Base-by-base conservation (phyloP, 2,329 filamentous ascomycete species). In the Exophiala sp. region DNA sequence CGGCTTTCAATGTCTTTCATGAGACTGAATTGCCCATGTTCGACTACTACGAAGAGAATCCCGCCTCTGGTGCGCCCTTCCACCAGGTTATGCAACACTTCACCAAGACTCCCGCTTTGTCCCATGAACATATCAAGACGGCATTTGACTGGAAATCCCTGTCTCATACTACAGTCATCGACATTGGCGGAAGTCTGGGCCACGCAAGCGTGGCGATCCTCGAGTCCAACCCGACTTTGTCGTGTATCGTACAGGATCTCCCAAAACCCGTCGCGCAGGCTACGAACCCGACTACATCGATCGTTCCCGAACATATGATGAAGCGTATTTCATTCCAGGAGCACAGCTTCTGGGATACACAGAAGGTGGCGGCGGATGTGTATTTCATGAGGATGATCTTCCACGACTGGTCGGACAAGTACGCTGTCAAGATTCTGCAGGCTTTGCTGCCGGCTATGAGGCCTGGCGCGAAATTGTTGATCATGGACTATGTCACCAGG, bases 131-230 rank as follows among this genome's bases (percentile, higher is more conserved):
- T 41, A 40, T 55, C 29, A 43, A 52, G 18, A 9, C 16, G 5
- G 58, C 55, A 1, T 60, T 51, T 44, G 49, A 54, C 41, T 58
- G 58, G 58, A 66, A 71, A 1, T 71, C 71, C 1, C 65, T 83
- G 1, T 57, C 57, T 5, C 63, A 67, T 4, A 81, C 76, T 2
- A 80, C 73, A 0, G 68, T 85, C 36, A 68, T 85, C 45, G 82
- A 86, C 47, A 48, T 65, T 29, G 62, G 60, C 3, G 62, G 62
- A 2, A 56, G 55, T 20, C 46, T 50, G 18, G 62, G 62, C 5
- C 60, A 63, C 44, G 47, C 44, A 20, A 33, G 49, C 6, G 38
- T 60, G 14, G 34, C 48, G 4, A 61, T 63, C 39, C 58, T 58
- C 14, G 39, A 57, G 21, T 24, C 47, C 12, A 58, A 51, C 18